Evolutionary conservation across 2,329 filamentous ascomycete species (phyloP).

Genomic region (Colletotrichum eremochloae): DNA sequence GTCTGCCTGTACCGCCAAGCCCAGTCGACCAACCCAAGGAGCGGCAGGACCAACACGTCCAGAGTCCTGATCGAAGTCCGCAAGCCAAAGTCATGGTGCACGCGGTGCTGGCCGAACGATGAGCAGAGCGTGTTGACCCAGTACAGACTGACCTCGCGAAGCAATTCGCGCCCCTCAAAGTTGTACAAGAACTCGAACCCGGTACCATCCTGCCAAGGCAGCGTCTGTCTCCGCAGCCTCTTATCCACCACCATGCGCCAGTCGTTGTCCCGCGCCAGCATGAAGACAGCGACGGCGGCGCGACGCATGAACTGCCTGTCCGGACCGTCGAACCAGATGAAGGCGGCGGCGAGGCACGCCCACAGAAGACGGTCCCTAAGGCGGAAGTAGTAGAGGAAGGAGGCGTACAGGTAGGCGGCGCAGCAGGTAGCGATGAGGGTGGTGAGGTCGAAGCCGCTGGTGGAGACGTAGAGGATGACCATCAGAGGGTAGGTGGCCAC

Average conservation of each 20-base stretch:
- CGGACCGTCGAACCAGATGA: slow-evolving; percentile 35
- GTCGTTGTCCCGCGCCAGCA: slow-evolving; percentile 38
- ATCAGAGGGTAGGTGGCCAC: slow-evolving; percentile 38
- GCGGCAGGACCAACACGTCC: slow-evolving; percentile 33
- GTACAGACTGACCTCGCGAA: slow-evolving; percentile 29
- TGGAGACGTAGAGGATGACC: slow-evolving; percentile 33
- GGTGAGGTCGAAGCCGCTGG: slow-evolving; percentile 19
- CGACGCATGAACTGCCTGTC: slow-evolving; percentile 31
- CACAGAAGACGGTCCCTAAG: slow-evolving; percentile 33
- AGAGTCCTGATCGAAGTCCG: slow-evolving; percentile 31
- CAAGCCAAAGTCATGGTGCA: slow-evolving; percentile 33
- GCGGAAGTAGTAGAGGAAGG: slow-evolving; percentile 30
- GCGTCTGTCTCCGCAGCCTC: slow-evolving; percentile 14
- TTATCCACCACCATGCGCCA: slow-evolving; percentile 13
- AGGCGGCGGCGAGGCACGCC: slow-evolving; percentile 29
- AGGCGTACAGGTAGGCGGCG: slow-evolving; percentile 29
- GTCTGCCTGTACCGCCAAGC: slow-evolving; percentile 36
- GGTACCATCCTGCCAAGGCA: slow-evolving; percentile 37
- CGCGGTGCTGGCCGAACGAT: slow-evolving; percentile 30
- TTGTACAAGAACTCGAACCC: slow-evolving; percentile 35
- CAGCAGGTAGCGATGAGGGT: slow-evolving; percentile 20
- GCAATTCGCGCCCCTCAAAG: slow-evolving; percentile 35
- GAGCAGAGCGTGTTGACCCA: slow-evolving; percentile 36
- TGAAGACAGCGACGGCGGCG: slow-evolving; percentile 33
- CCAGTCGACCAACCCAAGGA: slow-evolving; percentile 33